Conservation (phyloP, 1,139 yeast genomes). For the Suhomyces kunorum region DNA sequence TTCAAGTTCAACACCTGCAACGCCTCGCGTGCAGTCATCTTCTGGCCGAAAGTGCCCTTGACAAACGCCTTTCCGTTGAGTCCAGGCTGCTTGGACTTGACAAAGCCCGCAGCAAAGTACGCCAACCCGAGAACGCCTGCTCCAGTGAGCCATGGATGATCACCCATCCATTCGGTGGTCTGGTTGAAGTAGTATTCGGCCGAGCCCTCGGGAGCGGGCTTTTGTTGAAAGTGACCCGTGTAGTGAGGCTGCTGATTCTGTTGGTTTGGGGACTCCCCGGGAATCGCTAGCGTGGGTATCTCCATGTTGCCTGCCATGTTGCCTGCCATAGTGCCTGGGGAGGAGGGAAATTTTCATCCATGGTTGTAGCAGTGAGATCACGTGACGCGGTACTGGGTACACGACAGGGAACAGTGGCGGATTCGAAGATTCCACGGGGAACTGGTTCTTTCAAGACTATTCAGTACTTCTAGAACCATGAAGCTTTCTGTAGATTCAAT, state of each 20-base stretch:
- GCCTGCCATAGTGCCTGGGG: constrained; percentile 1
- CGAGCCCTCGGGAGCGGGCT: constrained; percentile 47
- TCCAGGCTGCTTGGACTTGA: constrained; percentile 72
- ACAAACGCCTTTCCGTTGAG: constrained; percentile 69
- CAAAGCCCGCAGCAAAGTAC: constrained; percentile 66
- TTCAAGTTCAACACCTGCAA: constrained; percentile 81
- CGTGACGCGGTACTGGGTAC: constrained; percentile 2
- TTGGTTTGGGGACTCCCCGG: constrained; percentile 47
- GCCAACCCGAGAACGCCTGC: constrained; percentile 67
- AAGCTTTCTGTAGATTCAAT: too few relatives aligned
- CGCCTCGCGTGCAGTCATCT: constrained; percentile 92
- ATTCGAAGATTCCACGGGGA: neutral
- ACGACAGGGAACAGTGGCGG: neutral
- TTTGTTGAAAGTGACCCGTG: constrained; percentile 46
- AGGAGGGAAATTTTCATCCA: constrained; percentile 4
- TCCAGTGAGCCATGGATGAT: constrained; percentile 77
- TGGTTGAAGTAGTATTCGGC: constrained; percentile 71
- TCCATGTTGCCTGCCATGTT: constrained; percentile 45
- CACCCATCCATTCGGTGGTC: constrained; percentile 61
- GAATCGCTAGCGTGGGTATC: constrained; percentile 60
- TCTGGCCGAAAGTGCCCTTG: constrained; percentile 86
- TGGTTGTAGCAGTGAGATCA: neutral
- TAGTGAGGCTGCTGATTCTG: constrained; percentile 24
- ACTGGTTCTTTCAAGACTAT: neutral
- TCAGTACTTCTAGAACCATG: neutral